Base-by-base conservation (phyloP, 495 filamentous ascomycete genomes). In the Trichoderma gamsii region DNA sequence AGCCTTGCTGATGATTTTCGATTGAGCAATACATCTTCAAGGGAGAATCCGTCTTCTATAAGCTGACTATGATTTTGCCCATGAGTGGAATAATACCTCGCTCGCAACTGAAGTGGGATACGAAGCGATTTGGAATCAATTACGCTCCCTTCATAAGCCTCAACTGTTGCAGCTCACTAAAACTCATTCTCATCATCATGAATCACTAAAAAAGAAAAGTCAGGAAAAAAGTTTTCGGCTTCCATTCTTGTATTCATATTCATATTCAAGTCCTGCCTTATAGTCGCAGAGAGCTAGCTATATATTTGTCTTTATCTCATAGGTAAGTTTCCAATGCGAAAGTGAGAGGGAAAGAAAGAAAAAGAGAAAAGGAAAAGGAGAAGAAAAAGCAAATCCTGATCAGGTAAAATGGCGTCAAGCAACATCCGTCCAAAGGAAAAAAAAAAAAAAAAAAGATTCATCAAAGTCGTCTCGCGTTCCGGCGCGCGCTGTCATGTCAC, bases 181-280 rank as follows among this genome's bases (percentile, higher is more conserved):
- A 38, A 38, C 18, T 52, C 18, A 23, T 0, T 21, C 18, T n/a
- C 8, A 52, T n/a, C 18, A n/a, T 25, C 49, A 52, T n/a, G n/a
- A 18, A 7, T 11, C n/a, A 29, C 29, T 1, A 29, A 1, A 29
- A 29, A 29, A 29, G 29, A 18, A 52, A 16, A 25, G 9, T 1
- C 25, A 21, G 18, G 18, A n/a, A 23, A 23, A 52, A 9, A 25
- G 49, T 21, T 23, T 49, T 49, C n/a, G 44, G n/a, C 44, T 49
- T 52, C 49, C 49, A 52, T 52, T 52, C 49, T 52, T 52, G 21
- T 52, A 18, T 52, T 52, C 49, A 52, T 52, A 52, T 52, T 52
- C 49, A 52, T 52, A 52, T 32, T 61, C 56, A 61, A 61, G 27
- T 18, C 13, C 56, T 61, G 56, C 56, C 23, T 38, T 15, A 61